Percentiles rank a stretch among this genome's conserved stretches.
Conservation (phyloP, 2,329 filamentous ascomycete genomes). For the Alternaria sp. region DNA sequence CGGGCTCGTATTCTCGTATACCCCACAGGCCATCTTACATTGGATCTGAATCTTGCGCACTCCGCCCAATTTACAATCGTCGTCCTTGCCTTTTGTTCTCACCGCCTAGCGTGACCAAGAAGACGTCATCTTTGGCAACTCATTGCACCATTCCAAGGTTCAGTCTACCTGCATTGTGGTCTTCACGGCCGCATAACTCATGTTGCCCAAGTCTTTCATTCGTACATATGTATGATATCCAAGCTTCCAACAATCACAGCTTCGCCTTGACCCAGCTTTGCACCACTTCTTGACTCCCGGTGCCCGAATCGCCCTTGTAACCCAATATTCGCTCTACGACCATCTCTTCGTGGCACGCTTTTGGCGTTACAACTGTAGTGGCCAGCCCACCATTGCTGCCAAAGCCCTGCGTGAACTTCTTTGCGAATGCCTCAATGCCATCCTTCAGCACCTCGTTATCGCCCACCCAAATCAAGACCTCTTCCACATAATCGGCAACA, state of each 20-base stretch:
- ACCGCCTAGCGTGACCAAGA: not conserved
- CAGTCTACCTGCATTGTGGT: not conserved
- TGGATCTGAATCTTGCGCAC: not conserved
- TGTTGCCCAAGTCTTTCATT: not conserved
- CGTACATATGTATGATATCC: not conserved
- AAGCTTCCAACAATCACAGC: slow-evolving; percentile 23
- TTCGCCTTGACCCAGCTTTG: slow-evolving; percentile 49
- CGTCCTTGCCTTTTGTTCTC: not conserved
- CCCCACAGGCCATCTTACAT: not conserved
- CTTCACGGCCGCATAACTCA: not conserved
- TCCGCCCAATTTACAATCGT: not conserved
- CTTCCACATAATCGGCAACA: slow-evolving; percentile 52
- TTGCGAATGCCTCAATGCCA: slow-evolving; percentile 59
- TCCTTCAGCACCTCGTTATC: slow-evolving; percentile 64
- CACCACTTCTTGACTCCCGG: slow-evolving; percentile 44
- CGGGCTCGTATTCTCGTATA: not conserved
- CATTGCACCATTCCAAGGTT: not conserved
- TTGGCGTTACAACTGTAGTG: slow-evolving; percentile 45
- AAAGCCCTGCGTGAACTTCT: slow-evolving; percentile 54
- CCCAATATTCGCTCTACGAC: slow-evolving; percentile 50
- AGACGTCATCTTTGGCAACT: not conserved
- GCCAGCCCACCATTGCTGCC: slow-evolving; percentile 37
- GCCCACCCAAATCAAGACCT: slow-evolving; percentile 62
- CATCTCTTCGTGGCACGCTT: slow-evolving; percentile 51
- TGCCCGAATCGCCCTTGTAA: slow-evolving; percentile 46